Conservation (phyloP, 169 alveolate species). For the Babesia bovis region DNA sequence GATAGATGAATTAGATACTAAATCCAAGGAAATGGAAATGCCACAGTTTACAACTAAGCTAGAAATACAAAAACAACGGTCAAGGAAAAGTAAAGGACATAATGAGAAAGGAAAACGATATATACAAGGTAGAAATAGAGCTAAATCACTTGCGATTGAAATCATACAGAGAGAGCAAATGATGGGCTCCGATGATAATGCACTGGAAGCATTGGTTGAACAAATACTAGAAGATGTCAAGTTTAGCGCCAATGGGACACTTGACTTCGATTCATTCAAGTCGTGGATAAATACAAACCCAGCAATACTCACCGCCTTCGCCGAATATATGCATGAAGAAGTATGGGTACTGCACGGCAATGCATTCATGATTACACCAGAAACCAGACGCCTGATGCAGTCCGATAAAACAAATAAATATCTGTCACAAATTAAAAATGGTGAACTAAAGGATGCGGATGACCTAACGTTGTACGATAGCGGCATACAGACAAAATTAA, state of each 20-base stretch:
- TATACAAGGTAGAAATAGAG: no score
- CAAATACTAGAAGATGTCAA: slow-evolving; percentile 75
- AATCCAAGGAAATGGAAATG: not conserved
- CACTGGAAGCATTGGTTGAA: slow-evolving; percentile 73
- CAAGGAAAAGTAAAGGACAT: no score
- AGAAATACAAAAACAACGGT: not conserved
- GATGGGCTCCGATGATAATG: slow-evolving; percentile 1
- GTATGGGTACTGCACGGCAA: slow-evolving; percentile 87
- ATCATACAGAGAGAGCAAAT: slow-evolving; percentile 2
- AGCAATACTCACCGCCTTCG: slow-evolving; percentile 74
- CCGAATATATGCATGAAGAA: slow-evolving; percentile 84
- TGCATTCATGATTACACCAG: slow-evolving; percentile 68
- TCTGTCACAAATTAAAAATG: not conserved
- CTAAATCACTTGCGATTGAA: no score
- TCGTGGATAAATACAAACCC: slow-evolving; percentile 79
- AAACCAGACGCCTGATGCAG: not conserved
- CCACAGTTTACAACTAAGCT: not conserved
- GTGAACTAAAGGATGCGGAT: not conserved
- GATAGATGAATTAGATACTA: not conserved
- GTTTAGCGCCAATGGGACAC: slow-evolving; percentile 74
- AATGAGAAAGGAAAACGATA: no score
- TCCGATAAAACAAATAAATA: not conserved
- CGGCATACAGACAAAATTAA: slow-evolving; percentile 31
- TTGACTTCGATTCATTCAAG: slow-evolving; percentile 75
- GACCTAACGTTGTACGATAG: not conserved